Evolutionary conservation across 2,329 filamentous ascomycete species (phyloP).

Genomic region (Botrytis deweyae): DNA sequence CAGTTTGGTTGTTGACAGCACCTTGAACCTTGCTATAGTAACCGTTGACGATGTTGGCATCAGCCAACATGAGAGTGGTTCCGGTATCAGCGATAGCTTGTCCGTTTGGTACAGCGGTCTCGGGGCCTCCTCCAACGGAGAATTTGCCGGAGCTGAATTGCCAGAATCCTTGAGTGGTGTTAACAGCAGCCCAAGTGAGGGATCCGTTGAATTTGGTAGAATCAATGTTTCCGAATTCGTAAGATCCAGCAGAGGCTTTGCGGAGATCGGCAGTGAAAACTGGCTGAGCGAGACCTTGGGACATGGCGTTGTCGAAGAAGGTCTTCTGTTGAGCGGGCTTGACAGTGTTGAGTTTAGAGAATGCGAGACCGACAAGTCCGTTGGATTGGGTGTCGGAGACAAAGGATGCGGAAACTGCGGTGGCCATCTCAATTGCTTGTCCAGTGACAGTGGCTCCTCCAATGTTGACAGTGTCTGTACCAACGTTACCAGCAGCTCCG

Average conservation of each 20-base stretch:
- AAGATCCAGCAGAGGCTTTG: slow-evolving; percentile 47
- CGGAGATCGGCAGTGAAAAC: slow-evolving; percentile 59
- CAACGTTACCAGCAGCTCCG: slow-evolving; percentile 41
- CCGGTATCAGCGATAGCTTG: slow-evolving; percentile 47
- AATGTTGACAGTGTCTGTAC: slow-evolving; percentile 41
- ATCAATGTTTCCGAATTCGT: slow-evolving; percentile 59
- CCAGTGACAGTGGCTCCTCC: slow-evolving; percentile 39
- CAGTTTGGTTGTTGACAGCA: slow-evolving; percentile 39
- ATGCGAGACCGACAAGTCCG: slow-evolving; percentile 63
- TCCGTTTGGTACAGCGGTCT: slow-evolving; percentile 57
- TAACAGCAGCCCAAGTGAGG: slow-evolving; percentile 52
- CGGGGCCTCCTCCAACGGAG: slow-evolving; percentile 51
- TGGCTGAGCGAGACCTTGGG: slow-evolving; percentile 46
- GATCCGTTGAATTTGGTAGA: slow-evolving; percentile 51
- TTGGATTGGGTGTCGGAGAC: slow-evolving; percentile 45
- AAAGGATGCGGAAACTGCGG: slow-evolving; percentile 39
- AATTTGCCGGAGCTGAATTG: slow-evolving; percentile 52
- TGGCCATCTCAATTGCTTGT: slow-evolving; percentile 41
- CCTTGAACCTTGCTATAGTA: slow-evolving; percentile 44
- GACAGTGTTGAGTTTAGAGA: slow-evolving; percentile 41
- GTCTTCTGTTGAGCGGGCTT: slow-evolving; percentile 40
- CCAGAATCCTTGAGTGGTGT: slow-evolving; percentile 55
- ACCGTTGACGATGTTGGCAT: slow-evolving; percentile 40
- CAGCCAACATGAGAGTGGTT: slow-evolving; percentile 45
- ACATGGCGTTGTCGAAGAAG: slow-evolving; percentile 40